These are phyloP conservation scores for Chimonanthus praecox DNA, from an alignment of 164 flowering plant species.

Conservation along the genomic window DNA sequence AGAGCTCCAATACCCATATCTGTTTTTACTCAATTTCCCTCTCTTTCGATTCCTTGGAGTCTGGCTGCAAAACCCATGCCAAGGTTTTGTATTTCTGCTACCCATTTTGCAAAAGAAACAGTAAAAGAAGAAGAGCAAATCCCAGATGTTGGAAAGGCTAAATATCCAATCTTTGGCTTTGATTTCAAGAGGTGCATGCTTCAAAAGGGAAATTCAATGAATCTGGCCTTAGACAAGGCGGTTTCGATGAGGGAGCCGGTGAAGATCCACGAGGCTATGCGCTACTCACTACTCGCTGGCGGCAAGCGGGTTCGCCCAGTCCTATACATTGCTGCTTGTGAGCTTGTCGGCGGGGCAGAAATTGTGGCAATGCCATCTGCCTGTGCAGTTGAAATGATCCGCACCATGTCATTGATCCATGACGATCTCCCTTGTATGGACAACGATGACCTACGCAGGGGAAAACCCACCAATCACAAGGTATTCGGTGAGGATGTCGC, in stretches of 20 bases:
- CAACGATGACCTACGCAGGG: slow-evolving; percentile 63
- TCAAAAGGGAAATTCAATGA: slow-evolving; percentile 35
- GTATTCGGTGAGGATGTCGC: slow-evolving; percentile 67
- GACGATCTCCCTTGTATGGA: slow-evolving; percentile 79
- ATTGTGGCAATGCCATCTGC: slow-evolving; percentile 57
- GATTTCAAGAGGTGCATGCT: slow-evolving; percentile 48
- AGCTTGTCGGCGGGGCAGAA: slow-evolving; percentile 51
- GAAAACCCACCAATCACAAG: slow-evolving; percentile 69
- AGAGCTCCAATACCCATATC: too few relatives aligned
- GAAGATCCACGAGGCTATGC: slow-evolving; percentile 63
- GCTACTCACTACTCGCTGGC: slow-evolving; percentile 67
- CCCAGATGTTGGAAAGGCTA: slow-evolving; percentile 2
- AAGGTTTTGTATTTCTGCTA: too few relatives aligned
- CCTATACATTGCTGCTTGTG: slow-evolving; percentile 69
- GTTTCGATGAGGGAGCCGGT: slow-evolving; percentile 41
- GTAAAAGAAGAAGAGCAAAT: not conserved
- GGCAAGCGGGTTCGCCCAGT: slow-evolving; percentile 64
- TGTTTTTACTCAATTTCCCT: too few relatives aligned
- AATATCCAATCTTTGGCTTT: slow-evolving; percentile 14
- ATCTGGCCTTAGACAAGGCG: slow-evolving; percentile 45
- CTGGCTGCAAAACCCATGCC: too few relatives aligned
- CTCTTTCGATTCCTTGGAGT: too few relatives aligned
- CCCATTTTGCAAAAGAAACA: too few relatives aligned
- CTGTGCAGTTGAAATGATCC: slow-evolving; percentile 73
- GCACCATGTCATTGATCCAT: slow-evolving; percentile 72